Evolutionary conservation across 306 rosid species (phyloP), one percentile per base, ranked within the genome.

Genomic region (Pterocarpus santalinus): DNA sequence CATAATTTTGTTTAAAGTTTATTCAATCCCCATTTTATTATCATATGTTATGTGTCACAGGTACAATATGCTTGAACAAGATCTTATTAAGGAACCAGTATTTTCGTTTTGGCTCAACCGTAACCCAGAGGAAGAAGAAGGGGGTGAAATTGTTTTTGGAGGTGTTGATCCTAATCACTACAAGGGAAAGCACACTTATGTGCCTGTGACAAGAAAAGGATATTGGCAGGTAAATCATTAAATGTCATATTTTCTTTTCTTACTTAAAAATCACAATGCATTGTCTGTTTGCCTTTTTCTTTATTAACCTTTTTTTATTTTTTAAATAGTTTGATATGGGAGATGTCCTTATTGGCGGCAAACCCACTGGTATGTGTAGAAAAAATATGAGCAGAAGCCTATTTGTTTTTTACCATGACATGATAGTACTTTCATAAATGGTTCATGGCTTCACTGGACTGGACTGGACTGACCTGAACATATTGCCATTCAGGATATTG

Each of bases 71-170:
- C 56, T 95, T 69, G 39, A 81, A 58, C 99, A 91, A 86, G 92
- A 92, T 65, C 96, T 93, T 64, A 69, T 93, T 41, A 88, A 90
- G 80, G 92, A 91, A n/a, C 94, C 90, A 0, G 84, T 93, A 62
- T 95, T 95, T 89, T 95, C 99, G 57, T 93, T 95, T 82, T 95
- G 99, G 99, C 89, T 95, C 28, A 95, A 95, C 65, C 98, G 97
- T 66, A 89, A 91, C 9, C 82, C 84, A n/a, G 69, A 81, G 38
- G 97, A 90, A 80, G 90, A 85, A 72, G 92, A 81, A 83, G 99
- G 99, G 13, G 99, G 99, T n/a, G 98, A 95, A 77, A 76, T 95
- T 78, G 99, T 95, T 51, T 95, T 95, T 79, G 99, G 99, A 7
- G 99, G 99, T 70, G 92, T 90, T 62, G 98, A 93, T 88, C 91